Evolutionary conservation across 306 rosid genomes (phyloP).

Genomic region (Dryas octopetala): DNA sequence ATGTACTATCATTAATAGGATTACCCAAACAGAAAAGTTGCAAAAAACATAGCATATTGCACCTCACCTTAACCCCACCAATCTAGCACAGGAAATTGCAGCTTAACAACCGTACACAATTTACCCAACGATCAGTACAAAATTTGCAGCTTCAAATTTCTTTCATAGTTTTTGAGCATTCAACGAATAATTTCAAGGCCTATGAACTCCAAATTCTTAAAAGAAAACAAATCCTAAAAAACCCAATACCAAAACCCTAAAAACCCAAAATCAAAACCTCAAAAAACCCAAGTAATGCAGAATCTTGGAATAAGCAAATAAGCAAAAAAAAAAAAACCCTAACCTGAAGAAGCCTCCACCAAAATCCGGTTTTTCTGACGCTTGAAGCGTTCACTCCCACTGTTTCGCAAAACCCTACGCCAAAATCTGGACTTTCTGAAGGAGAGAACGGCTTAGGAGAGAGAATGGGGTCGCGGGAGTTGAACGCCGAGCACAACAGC

Average conservation of each 20-base stretch:
- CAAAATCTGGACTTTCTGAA: too few relatives aligned
- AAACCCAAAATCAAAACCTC: not conserved
- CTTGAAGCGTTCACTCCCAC: not conserved
- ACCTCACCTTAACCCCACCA: too few relatives aligned
- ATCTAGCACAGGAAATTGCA: not conserved
- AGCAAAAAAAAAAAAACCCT: not conserved
- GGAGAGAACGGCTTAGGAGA: too few relatives aligned
- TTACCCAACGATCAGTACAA: not conserved
- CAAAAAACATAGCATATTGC: too few relatives aligned
- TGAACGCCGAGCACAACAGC: too few relatives aligned
- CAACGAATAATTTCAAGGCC: not conserved
- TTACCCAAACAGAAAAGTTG: not conserved
- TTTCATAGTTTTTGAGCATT: too few relatives aligned
- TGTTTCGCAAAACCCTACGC: too few relatives aligned
- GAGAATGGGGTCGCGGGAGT: too few relatives aligned
- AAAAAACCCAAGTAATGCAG: not conserved
- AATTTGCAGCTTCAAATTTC: too few relatives aligned
- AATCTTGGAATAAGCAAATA: not conserved
- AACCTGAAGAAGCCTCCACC: constrained; percentile 5
- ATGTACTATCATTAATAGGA: not conserved
- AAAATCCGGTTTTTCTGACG: not conserved
- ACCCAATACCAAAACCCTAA: not conserved
- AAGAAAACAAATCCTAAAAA: not conserved
- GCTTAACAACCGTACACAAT: not conserved
- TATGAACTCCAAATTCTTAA: not conserved